Evolutionary conservation across 1,284 basidiomycete species (phyloP).

Genomic region (Dichomitus squalens): DNA sequence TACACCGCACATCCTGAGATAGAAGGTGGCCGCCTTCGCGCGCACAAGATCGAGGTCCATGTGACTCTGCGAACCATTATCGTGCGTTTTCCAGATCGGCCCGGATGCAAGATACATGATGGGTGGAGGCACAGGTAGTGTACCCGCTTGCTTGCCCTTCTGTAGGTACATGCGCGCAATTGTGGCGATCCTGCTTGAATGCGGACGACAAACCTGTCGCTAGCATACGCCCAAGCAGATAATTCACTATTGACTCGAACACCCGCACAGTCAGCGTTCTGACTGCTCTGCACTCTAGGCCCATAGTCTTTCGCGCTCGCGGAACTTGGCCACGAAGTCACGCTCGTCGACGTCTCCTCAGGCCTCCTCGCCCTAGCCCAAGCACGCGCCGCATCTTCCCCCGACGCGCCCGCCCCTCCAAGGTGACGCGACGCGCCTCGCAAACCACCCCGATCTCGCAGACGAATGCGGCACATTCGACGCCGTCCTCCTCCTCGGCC

Average conservation of each 20-base stretch:
- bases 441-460: conserved; percentile 6
- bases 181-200: too few species aligned
- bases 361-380: conserved; percentile 17
- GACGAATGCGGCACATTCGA: conserved; percentile 18
- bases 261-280: too few species aligned
- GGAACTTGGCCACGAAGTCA: conserved; percentile 15
- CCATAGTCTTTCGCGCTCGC: conserved; percentile 24
- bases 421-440: conserved; percentile 18
- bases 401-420: conserved; percentile 1
- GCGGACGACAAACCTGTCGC: too few species aligned
- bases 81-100: conserved; percentile 6
- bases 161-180: not conserved
- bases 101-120: conserved; percentile 18
- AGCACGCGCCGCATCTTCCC: conserved; percentile 6
- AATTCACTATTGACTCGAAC: too few species aligned
- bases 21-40: conserved; percentile 18
- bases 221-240: too few species aligned
- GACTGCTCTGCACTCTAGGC: conserved; percentile 12
- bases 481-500: conserved; percentile 23
- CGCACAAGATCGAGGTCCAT: conserved; percentile 21
- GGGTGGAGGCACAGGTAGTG: conserved; percentile 23
- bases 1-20: conserved; percentile 14
- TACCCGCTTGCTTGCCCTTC: not conserved
- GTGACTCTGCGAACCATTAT: conserved; percentile 21
- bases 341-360: conserved; percentile 20